Evolutionary conservation across 805 yeast genomes (phyloP), one percentile per base, ranked within the genome.

Genomic region (Kodamaea nitidulidarum): DNA sequence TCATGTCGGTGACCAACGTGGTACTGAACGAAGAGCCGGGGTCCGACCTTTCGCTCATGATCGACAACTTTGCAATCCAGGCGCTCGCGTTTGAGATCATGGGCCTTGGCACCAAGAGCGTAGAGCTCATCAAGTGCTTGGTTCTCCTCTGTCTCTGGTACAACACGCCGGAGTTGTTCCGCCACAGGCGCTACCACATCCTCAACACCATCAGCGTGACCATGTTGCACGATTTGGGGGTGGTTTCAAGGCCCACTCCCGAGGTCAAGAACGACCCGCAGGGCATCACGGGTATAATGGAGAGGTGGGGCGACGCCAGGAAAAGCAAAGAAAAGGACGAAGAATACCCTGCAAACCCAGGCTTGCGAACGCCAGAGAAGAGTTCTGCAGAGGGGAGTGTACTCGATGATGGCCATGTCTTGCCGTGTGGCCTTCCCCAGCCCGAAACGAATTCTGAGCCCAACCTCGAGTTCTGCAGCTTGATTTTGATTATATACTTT

Each of bases 121-220:
- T 80, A 12, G 90, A 86, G 55, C 59, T 86, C 26, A 63, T 88
- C 28, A 80, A 81, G 55, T 64, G 81, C 14, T 62, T 84, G 36
- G 54, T 84, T 14, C 51, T 85, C 4, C 64, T 84, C 38, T 73
- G 84, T 17, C 58, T 81, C 20, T 88, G 95, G 95, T 88, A 87
- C 55, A 85, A 84, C 47, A 76, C 86, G 3, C 85, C 95, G 0
- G 96, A 87, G 58, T 66, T 85, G 49, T 84, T 85, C 47, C 84
- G 80, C 46, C 84, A 84, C 49, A 76, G 95, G 41, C 75, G 95
- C 35, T 80, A 81, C 47, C 93, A 85, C 54, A 65, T 87, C 38
- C 71, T 86, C 46, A 76, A 78, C 39, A 66, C 76, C 10, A 64
- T 86, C 15, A 78, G 88, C 38, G 76, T 81, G 10, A 69, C 83